Evolutionary conservation across 108 stramenopile genomes (phyloP).

Genomic region (Fragilariopsis cylindrus): DNA sequence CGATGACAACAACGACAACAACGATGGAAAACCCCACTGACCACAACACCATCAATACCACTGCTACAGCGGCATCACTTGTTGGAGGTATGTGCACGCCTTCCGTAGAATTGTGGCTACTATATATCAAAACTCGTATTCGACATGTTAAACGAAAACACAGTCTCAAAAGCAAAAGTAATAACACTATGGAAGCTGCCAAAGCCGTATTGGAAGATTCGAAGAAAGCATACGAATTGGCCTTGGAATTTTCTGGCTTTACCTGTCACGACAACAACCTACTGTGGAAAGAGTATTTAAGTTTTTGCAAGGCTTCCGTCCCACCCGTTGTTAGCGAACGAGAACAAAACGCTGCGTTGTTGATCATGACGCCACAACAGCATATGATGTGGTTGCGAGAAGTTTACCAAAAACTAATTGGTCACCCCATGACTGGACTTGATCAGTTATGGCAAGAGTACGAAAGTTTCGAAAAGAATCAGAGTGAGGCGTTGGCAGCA

Average conservation of each 20-base stretch:
- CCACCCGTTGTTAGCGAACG: conserved; percentile 37
- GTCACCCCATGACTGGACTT: conserved; percentile 82
- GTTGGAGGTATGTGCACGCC: conserved; percentile 61
- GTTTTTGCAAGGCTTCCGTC: conserved; percentile 62
- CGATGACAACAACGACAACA: conserved; percentile 6
- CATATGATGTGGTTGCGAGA: conserved; percentile 67
- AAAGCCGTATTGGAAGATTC: conserved; percentile 45
- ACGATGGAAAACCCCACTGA: conserved; percentile 5
- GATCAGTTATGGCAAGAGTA: conserved; percentile 89
- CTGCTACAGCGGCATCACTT: conserved; percentile 21
- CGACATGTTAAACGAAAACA: conserved; percentile 57
- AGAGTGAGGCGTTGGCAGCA: conserved; percentile 72
- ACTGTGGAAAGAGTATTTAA: conserved; percentile 73
- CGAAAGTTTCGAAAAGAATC: conserved; percentile 77
- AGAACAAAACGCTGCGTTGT: conserved; percentile 26
- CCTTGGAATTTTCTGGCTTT: conserved; percentile 61
- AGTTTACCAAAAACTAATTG: conserved; percentile 76
- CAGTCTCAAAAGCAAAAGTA: not conserved
- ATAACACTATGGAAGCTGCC: conserved; percentile 11
- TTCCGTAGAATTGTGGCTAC: conserved; percentile 72
- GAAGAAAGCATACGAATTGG: conserved; percentile 69
- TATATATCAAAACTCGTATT: conserved; percentile 59
- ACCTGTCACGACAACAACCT: conserved; percentile 63
- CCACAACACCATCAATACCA: conserved; percentile 22
- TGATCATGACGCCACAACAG: conserved; percentile 49